phyloP scores from a whole-genome alignment of 1,284 basidiomycete species.

The Boletellus dicymbophilus region DNA sequence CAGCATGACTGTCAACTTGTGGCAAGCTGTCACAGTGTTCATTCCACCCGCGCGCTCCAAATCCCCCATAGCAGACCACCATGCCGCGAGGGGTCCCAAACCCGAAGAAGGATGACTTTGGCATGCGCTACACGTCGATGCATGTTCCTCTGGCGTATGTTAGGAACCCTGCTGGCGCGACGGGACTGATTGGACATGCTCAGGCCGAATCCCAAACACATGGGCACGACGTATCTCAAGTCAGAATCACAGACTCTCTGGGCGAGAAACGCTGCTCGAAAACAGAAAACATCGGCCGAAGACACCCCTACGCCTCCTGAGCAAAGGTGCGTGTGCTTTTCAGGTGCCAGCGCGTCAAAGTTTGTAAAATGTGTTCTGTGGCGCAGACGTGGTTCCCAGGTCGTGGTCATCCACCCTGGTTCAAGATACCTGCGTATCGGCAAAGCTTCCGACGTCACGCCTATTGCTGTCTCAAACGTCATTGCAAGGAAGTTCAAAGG shows the following conservation, averaged over 20 bases:
- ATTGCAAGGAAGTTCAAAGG: slow-evolving; percentile 67
- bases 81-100: slow-evolving; percentile 84
- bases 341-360: slow-evolving; percentile 3
- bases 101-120: slow-evolving; percentile 75
- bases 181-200: slow-evolving; percentile 17
- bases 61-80: no score
- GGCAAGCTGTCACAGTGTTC: no score
- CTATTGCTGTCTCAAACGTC: slow-evolving; percentile 73
- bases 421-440: slow-evolving; percentile 88
- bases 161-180: slow-evolving; percentile 1
- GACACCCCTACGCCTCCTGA: slow-evolving; percentile 40
- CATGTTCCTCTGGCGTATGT: slow-evolving; percentile 74
- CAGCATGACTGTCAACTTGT: no score
- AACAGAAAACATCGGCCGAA: slow-evolving; percentile 43
- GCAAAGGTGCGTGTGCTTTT: slow-evolving; percentile 39
- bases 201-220: slow-evolving; percentile 76
- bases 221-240: slow-evolving; percentile 72
- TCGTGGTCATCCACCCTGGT: slow-evolving; percentile 93
- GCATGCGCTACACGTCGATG: slow-evolving; percentile 78
- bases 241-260: slow-evolving; percentile 71
- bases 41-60: no score
- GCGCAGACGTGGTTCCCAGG: slow-evolving; percentile 69
- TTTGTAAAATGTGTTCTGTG: slow-evolving; percentile 25
- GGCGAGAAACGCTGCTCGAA: slow-evolving; percentile 61
- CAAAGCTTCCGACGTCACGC: slow-evolving; percentile 85